phyloP scores from a whole-genome alignment of 2,329 filamentous ascomycete species.

The Cylindrodendrum hubeiense region DNA sequence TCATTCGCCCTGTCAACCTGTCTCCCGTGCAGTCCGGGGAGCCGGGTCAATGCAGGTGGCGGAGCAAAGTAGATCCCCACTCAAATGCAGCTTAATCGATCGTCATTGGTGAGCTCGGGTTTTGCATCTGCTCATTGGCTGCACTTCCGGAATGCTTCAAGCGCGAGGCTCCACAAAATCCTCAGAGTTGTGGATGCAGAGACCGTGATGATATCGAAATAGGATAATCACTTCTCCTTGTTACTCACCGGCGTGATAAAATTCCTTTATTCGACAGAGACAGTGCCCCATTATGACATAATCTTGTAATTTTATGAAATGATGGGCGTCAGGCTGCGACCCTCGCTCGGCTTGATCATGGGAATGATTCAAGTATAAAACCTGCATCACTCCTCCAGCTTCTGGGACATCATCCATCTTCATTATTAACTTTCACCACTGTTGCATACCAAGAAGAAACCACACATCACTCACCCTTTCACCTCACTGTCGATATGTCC shows the following conservation, averaged over 20 bases:
- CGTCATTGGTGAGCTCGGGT: conserved; percentile 33
- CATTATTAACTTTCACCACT: neutral
- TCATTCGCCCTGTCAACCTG: no score
- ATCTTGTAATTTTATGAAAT: no score
- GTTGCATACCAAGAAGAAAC: neutral
- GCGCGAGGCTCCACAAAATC: neutral
- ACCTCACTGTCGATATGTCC: neutral
- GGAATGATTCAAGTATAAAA: no score
- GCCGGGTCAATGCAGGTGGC: no score
- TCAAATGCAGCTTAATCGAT: neutral
- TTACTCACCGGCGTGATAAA: neutral
- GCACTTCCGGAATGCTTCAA: neutral
- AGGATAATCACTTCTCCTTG: neutral
- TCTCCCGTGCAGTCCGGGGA: no score
- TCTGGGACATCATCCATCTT: neutral
- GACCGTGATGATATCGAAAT: neutral
- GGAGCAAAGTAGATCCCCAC: no score
- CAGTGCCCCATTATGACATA: no score
- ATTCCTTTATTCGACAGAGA: no score
- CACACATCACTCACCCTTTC: neutral
- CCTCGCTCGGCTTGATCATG: no score
- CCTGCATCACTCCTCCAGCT: no score
- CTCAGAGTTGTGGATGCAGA: neutral
- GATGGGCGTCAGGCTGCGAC: no score
- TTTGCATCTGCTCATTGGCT: conserved; percentile 26